Evolutionary conservation across 164 flowering plant species (phyloP), one percentile per base, ranked within the genome.

Genomic region (Berberis vulgaris): DNA sequence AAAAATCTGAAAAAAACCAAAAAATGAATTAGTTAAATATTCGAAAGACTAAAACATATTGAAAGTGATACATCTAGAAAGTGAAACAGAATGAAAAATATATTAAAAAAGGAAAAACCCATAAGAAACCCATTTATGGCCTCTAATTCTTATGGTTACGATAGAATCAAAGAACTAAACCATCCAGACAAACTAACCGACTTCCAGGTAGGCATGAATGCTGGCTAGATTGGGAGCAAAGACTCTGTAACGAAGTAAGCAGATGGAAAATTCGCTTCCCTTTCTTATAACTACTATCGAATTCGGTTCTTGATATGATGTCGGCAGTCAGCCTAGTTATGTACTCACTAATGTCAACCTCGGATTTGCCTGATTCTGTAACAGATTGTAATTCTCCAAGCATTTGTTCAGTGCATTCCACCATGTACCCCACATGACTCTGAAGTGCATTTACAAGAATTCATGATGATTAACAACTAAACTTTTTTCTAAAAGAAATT

Each of bases 141-240:
- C 26, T 26, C 1, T 54, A 0, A 39, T 39, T 41, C 57, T 54
- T 54, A 1, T 54, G 13, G 41, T 54, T 6, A 13, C 13, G 2
- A 54, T 5, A 54, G 57, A 54, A 54, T 0, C 0, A 50, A 50
- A 52, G n/a, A 3, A 4, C 10, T 2, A 50, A 4, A 3, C n/a
- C 13, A 52, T 4, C 54, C 54, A 7, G n/a, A 7, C n/a, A 4
- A 4, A 61, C 82, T 73, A 9, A 94, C 98, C 98, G 75, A 84
- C 98, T 91, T 4, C 98, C 98, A 2, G 98, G 98, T 26, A 88
- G 64, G 76, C 89, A 87, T 43, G 87, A 72, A 68, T 86, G 87
- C 41, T 84, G 77, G 78, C 76, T 87, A 1, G 98, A 81, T 72
- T 87, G 92, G 59, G 96, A 86, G 66, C 84, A 81, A 38, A 78